Percentiles rank a stretch among this genome's conserved stretches.
phyloP scores from a whole-genome alignment of 73 alveolate species.

The Uronychia setigera region DNA sequence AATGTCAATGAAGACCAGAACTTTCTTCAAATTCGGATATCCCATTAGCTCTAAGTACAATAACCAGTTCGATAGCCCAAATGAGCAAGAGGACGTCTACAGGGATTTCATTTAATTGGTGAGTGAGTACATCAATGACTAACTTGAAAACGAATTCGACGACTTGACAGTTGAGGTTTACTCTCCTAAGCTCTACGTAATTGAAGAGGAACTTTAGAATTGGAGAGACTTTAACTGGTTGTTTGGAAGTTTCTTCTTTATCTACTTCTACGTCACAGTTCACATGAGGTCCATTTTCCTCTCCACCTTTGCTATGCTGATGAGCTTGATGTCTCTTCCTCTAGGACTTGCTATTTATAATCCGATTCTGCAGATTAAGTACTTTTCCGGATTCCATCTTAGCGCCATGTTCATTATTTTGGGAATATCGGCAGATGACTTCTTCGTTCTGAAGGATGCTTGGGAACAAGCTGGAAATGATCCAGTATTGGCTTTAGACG shows the following conservation, averaged over 20 bases:
- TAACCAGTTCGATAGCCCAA: not conserved
- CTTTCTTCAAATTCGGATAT: not conserved
- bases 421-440: slow-evolving; percentile 74
- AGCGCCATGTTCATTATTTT: slow-evolving; percentile 56
- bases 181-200: too few species aligned
- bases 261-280: slow-evolving; percentile 10
- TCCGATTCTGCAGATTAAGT: not conserved
- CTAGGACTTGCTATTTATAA: slow-evolving; percentile 14
- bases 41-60: not conserved
- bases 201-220: too few species aligned
- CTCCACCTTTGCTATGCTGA: slow-evolving; percentile 23
- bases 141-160: not conserved
- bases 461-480: slow-evolving; percentile 16
- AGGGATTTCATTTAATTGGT: not conserved
- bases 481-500: not conserved
- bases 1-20: not conserved
- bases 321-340: slow-evolving; percentile 3
- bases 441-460: slow-evolving; percentile 62
- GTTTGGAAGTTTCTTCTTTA: too few species aligned
- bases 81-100: not conserved
- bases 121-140: not conserved
- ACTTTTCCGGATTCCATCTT: slow-evolving; percentile 11
- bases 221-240: too few species aligned
- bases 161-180: not conserved
- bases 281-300: slow-evolving; percentile 30